Evolutionary conservation across 192 early-diverging fungal genomes (phyloP).

Genomic region (Podila verticillata): DNA sequence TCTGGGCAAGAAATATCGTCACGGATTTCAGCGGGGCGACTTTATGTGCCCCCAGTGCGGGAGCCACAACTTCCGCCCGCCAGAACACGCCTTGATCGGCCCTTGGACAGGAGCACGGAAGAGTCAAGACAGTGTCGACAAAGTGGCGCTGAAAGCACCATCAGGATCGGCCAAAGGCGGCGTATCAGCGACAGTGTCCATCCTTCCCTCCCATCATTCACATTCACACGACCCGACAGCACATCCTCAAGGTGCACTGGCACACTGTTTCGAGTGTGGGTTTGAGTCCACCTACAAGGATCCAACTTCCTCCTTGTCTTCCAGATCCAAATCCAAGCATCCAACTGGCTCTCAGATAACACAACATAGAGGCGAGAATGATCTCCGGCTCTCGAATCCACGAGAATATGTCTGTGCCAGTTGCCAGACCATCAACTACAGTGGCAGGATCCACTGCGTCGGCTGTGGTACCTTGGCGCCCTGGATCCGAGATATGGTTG

Average conservation of each 20-base stretch:
- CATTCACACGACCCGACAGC: not conserved
- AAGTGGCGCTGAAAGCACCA: too few relatives aligned
- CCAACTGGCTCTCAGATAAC: too few relatives aligned
- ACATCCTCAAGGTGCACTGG: constrained; percentile 20
- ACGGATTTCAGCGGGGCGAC: constrained; percentile 31
- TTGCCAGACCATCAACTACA: constrained; percentile 33
- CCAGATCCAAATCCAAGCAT: not conserved
- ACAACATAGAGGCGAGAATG: not conserved
- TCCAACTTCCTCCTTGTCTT: not conserved
- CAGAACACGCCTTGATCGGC: constrained; percentile 12
- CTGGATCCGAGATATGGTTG: constrained; percentile 5
- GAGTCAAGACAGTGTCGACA: not conserved
- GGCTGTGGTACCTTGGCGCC: constrained; percentile 30
- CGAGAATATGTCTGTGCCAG: constrained; percentile 38
- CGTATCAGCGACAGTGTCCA: not conserved
- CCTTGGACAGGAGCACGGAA: not conserved
- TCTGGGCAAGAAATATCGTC: constrained; percentile 6
- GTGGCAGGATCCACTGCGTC: constrained; percentile 17
- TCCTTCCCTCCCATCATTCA: not conserved
- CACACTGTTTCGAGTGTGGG: constrained; percentile 40
- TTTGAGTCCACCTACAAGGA: constrained; percentile 15
- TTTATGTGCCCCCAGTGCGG: constrained; percentile 48
- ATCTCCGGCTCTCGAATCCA: constrained; percentile 26
- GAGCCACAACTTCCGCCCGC: constrained; percentile 35
- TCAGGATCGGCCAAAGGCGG: not conserved